Conservation (phyloP, 2,329 filamentous ascomycete genomes). For the Aspergillus ruber region DNA sequence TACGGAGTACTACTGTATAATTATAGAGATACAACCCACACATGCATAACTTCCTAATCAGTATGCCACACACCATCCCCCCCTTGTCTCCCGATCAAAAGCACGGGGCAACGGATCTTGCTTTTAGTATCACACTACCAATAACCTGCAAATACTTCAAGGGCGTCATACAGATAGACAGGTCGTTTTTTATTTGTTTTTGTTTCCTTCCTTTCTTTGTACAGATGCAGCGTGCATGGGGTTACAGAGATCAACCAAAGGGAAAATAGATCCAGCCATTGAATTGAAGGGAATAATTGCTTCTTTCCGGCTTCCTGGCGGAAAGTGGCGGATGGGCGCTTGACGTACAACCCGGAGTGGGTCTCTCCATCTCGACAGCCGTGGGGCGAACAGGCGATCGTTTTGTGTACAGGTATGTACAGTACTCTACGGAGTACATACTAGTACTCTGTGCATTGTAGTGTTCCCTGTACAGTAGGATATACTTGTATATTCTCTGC, state of each 20-base stretch:
- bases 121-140: conserved; percentile 4
- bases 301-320: not conserved
- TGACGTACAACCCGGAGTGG: not conserved
- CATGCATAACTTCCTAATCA: not conserved
- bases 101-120: conserved; percentile 19
- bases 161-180: no score
- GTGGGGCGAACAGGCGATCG: not conserved
- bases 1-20: no score
- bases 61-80: conserved; percentile 2
- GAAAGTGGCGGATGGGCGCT: not conserved
- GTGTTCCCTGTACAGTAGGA: not conserved
- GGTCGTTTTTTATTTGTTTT: no score
- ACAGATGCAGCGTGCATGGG: not conserved
- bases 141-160: no score
- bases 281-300: not conserved
- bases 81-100: not conserved
- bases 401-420: no score
- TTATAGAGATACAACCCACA: not conserved
- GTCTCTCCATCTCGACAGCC: not conserved
- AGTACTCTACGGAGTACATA: no score
- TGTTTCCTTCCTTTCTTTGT: not conserved
- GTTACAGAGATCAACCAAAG: not conserved
- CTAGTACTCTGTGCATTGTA: not conserved
- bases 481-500: no score
- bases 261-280: conserved; percentile 3